Base-by-base conservation (phyloP, 2,329 filamentous ascomycete genomes). In the Ophiosphaerella narmari region DNA sequence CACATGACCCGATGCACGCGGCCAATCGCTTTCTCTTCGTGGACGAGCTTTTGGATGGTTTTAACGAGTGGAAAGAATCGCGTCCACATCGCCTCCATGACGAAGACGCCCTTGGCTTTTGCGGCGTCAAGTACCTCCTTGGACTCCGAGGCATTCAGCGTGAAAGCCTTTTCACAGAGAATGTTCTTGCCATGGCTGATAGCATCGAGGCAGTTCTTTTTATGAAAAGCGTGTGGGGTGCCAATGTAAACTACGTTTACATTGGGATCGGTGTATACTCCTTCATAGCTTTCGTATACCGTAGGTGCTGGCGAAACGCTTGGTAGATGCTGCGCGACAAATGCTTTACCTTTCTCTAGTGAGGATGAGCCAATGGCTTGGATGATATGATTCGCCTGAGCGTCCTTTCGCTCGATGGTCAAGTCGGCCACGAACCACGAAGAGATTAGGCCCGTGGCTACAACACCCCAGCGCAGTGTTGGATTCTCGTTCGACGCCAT, bases 161-260 rank as follows among this genome's bases (percentile, higher is more conserved):
- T 93, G 61, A 95, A 86, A 0, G 90, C 83, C 78, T 95, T 95
- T 73, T 95, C 91, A 72, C 90, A 94, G 36, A 95, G 81, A 14
- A 95, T 88, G 63, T 91, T 81, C 79, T 94, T 95, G 62, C 89
- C 88, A 6, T 87, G 87, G 57, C 87, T 81, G 24, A 95, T 80
- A 21, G 86, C 87, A 16, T 93, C 81, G 82, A 91, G 89, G 57
- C 84, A 82, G 72, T 94, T 91, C 72, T 93, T 89, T 77, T 90
- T 94, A 77, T 95, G 90, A 72, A 94, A 90, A 59, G 87, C 90
- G 76, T 94, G 90, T 11, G 90, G 90, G 1, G 90, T 94, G 29
- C 89, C 90, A 43, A 95, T 85, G 73, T 95, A 95, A 76, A 95
- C 76, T 60, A 92, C 89, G 71, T 94, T 88, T 55, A 94, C 82